Percentiles rank a stretch among this genome's conserved stretches.
Conservation (phyloP, 805 yeast genomes). For the Myxozyma sirexii region DNA sequence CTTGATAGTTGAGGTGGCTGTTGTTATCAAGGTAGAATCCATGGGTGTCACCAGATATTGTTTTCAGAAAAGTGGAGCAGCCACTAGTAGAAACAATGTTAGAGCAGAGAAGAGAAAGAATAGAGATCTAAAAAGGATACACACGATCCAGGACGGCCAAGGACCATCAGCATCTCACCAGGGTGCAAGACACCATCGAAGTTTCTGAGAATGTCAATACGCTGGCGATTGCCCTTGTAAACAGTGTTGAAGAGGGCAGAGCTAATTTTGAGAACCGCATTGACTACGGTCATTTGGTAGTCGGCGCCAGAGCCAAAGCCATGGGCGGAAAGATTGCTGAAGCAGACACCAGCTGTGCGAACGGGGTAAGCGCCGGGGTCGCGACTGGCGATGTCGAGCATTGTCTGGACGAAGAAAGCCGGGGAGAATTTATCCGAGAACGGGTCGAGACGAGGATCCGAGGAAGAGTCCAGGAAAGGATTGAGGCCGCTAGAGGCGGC, state of each 20-base stretch:
- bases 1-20: conserved; percentile 48
- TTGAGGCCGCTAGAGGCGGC: conserved; percentile 11
- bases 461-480: conserved; percentile 30
- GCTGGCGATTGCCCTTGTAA: conserved; percentile 32
- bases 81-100: conserved; percentile 48
- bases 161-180: conserved; percentile 70
- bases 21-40: conserved; percentile 55
- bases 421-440: conserved; percentile 57
- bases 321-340: conserved; percentile 60
- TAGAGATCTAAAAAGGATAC: background rate
- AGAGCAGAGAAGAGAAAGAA: too few species aligned
- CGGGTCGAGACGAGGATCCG: conserved; percentile 60
- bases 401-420: conserved; percentile 64
- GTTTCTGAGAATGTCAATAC: conserved; percentile 47
- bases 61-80: conserved; percentile 62
- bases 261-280: conserved; percentile 43
- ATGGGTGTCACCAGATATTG: conserved; percentile 58
- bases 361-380: conserved; percentile 66
- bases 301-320: conserved; percentile 68
- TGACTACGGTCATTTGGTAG: conserved; percentile 64
- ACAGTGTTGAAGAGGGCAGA: conserved; percentile 41
- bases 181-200: conserved; percentile 60
- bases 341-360: conserved; percentile 62
- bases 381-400: conserved; percentile 53
- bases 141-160: conserved; percentile 70